Base-by-base conservation (phyloP, 2,329 filamentous ascomycete species). In the Coniella lustricola region DNA sequence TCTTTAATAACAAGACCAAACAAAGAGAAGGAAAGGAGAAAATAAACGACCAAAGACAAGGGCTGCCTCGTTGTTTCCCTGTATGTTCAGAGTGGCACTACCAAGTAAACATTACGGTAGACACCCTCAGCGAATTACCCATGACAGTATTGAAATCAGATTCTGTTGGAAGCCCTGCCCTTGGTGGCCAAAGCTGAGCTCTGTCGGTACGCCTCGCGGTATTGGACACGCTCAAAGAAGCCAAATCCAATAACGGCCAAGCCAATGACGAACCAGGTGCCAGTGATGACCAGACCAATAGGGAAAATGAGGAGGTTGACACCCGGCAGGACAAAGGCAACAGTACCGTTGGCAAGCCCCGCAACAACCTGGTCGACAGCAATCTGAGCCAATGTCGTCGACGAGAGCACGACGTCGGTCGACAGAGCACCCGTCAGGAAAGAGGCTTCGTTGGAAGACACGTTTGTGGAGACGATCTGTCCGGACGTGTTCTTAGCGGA, bases 371-470 rank as follows among this genome's bases (percentile, higher is more conserved):
- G 62, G 50, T 75, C 65, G 16, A 80, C 75, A 31, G 75, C 73
- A 16, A 70, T 63, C 52, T 73, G 66, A 20, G 78, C 78, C 42
- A 67, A 56, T 38, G 67, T 62, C 33, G 74, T 69, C 44, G 71
- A 66, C 50, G 77, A 81, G 58, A 75, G 64, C 59, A 79, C 63
- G 13, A 77, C 68, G 48, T 76, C 68, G 43, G 74, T 66, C 46
- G 83, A 77, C 65, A 89, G 89, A 57, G 85, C 76, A 44, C 85
- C 85, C 13, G 76, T 77, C 34, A 88, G 76, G 57, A 89, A 90
- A 7, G 78, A 75, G 14, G 85, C 84, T 62, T 87, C 82, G 64
- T 84, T 82, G 51, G 79, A 75, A 9, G 83, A 83, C 44, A 89
- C 77, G 31, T 78, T 81, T 43, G 84, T 84, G 58, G 68, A 75